These are phyloP conservation scores for Allantophomopsis lycopodina DNA, from an alignment of 2,329 filamentous ascomycete genomes.

Conservation along the genomic window DNA sequence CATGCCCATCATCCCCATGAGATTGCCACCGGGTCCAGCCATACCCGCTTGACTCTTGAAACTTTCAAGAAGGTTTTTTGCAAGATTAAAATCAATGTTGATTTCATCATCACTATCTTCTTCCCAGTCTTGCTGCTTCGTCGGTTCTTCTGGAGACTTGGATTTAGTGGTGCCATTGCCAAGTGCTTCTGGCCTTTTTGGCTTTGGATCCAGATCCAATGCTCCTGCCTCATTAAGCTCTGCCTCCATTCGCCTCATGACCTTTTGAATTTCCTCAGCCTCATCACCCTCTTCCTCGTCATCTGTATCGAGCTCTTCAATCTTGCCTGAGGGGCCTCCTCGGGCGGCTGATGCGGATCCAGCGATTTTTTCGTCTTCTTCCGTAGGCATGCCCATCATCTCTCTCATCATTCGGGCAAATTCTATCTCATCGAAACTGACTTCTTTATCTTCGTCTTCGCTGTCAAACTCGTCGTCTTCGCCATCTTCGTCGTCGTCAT, in stretches of 20 bases:
- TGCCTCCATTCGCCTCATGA: conserved; percentile 57
- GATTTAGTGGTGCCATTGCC: conserved; percentile 7
- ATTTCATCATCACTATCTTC: conserved; percentile 46
- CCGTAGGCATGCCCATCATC: conserved; percentile 60
- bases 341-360: conserved; percentile 1
- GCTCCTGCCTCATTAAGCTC: conserved; percentile 60
- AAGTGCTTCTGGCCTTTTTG: conserved; percentile 17
- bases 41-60: conserved; percentile 83
- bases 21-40: conserved; percentile 74
- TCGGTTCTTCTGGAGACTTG: conserved; percentile 7
- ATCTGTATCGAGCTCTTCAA: conserved; percentile 14
- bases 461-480: conserved; percentile 37
- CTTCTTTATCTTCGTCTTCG: conserved; percentile 59
- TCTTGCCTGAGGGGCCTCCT: conserved; percentile 3
- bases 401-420: conserved; percentile 83
- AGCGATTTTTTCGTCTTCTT: conserved; percentile 7
- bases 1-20: conserved; percentile 78
- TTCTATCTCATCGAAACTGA: conserved; percentile 72
- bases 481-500: conserved; percentile 32
- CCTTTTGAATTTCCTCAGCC: conserved; percentile 45
- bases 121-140: conserved; percentile 17
- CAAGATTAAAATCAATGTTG: conserved; percentile 74
- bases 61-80: conserved; percentile 81
- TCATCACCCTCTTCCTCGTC: conserved; percentile 32
- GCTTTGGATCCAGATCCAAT: conserved; percentile 34